These are phyloP conservation scores for Russula compacta DNA, from an alignment of 768 basidiomycete genomes.

Conservation along the genomic window DNA sequence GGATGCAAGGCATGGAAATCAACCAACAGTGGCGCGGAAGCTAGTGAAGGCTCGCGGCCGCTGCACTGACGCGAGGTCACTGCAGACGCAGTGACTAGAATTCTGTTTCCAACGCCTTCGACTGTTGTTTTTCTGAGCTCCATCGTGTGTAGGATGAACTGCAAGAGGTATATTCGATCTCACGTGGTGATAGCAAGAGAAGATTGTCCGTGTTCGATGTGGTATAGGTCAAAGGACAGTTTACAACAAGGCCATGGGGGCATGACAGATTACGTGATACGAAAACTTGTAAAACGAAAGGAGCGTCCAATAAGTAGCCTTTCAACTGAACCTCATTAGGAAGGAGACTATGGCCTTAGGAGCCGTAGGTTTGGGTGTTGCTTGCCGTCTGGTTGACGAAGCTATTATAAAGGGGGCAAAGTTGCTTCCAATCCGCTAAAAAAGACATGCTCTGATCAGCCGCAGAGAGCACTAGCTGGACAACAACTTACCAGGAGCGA, in stretches of 20 bases:
- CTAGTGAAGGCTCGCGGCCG: too few relatives aligned
- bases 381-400: not conserved
- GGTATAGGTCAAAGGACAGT: not conserved
- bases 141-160: too few relatives aligned
- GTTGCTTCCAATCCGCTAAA: conserved; percentile 1
- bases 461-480: not conserved
- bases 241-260: not conserved
- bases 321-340: not conserved
- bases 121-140: too few relatives aligned
- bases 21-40: too few relatives aligned
- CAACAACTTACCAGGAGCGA: not conserved
- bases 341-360: not conserved
- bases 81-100: too few relatives aligned
- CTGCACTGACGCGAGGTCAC: too few relatives aligned
- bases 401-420: not conserved
- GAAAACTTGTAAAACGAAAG: not conserved
- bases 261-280: not conserved
- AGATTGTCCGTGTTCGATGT: conserved; percentile 23
- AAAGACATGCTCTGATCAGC: not conserved
- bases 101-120: too few relatives aligned
- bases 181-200: not conserved
- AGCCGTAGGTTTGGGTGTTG: too few relatives aligned
- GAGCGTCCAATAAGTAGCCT: not conserved
- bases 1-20: too few relatives aligned
- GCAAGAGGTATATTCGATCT: too few relatives aligned